phyloP scores from a whole-genome alignment of 257 asterid genomes.

The Solanum sejunctum region DNA sequence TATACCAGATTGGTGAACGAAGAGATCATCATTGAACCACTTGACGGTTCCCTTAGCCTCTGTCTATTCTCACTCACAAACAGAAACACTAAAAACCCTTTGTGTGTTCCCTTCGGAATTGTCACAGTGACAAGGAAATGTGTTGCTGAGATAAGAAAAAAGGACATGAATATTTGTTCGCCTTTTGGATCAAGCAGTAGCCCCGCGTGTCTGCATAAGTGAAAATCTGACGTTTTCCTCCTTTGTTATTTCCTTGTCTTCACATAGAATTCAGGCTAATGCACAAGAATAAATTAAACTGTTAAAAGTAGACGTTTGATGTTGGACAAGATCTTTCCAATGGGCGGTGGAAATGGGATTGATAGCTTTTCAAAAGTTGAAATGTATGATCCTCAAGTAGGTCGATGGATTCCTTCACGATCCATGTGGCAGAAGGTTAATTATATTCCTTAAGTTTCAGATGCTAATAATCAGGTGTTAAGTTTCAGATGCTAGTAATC shows the following conservation, averaged over 20 bases:
- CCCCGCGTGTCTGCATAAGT: background rate
- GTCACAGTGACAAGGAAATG: background rate
- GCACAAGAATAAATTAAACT: slow-evolving; percentile 44
- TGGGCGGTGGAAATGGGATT: slow-evolving; percentile 71
- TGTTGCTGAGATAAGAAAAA: background rate
- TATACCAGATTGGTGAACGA: background rate
- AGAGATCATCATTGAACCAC: background rate
- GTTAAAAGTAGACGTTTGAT: slow-evolving; percentile 26
- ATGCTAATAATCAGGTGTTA: too few relatives aligned
- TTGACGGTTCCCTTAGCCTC: background rate
- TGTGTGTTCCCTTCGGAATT: background rate
- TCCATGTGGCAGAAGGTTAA: slow-evolving; percentile 71
- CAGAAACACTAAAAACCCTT: background rate
- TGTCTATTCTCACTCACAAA: background rate
- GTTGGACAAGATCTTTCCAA: slow-evolving; percentile 45
- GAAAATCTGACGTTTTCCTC: background rate
- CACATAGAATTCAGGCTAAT: slow-evolving; percentile 25
- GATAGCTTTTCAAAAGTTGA: slow-evolving; percentile 57
- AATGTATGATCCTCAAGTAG: slow-evolving; percentile 61
- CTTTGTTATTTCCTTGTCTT: background rate
- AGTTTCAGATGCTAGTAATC: too few relatives aligned
- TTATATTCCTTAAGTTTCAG: background rate
- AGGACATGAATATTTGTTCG: background rate
- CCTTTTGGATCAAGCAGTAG: background rate
- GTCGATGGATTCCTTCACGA: slow-evolving; percentile 69